Evolutionary conservation across 148 eudicot genomes (phyloP).

Genomic region (Spergularia marina): DNA sequence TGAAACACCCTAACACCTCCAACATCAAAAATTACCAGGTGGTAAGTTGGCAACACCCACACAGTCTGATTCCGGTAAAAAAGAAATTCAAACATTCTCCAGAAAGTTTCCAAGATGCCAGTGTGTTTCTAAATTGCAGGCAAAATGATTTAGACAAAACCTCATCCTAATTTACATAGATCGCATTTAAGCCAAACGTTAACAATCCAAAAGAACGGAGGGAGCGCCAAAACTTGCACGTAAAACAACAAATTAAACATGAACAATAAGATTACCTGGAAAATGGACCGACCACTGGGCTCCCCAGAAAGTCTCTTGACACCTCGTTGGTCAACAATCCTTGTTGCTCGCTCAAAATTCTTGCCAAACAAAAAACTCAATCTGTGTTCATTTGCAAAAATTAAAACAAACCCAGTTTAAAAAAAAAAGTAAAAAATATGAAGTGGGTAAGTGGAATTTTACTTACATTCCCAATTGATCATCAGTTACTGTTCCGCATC

Average conservation of each 20-base stretch:
- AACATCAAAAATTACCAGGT: too few relatives aligned
- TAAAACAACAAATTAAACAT: background rate
- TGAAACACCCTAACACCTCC: too few relatives aligned
- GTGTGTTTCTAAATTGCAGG: too few relatives aligned
- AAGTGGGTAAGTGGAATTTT: background rate
- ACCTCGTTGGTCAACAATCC: constrained; percentile 80
- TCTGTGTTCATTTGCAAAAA: constrained; percentile 30
- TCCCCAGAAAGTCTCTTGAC: constrained; percentile 69
- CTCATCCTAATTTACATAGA: too few relatives aligned
- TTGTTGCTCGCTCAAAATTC: constrained; percentile 80
- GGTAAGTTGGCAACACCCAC: too few relatives aligned
- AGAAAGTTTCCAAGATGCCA: too few relatives aligned
- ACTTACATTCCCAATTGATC: constrained; percentile 75
- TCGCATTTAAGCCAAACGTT: too few relatives aligned
- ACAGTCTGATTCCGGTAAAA: too few relatives aligned
- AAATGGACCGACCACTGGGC: constrained; percentile 71
- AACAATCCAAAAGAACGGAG: too few relatives aligned
- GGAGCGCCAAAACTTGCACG: too few relatives aligned
- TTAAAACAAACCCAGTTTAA: background rate
- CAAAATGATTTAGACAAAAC: too few relatives aligned
- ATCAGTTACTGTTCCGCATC: constrained; percentile 49
- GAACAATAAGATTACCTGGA: constrained; percentile 48
- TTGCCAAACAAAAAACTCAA: constrained; percentile 81
- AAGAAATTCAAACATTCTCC: too few relatives aligned
- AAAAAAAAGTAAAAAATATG: background rate